phyloP scores from a whole-genome alignment of 139 green algal species.

The Volvox africanus region DNA sequence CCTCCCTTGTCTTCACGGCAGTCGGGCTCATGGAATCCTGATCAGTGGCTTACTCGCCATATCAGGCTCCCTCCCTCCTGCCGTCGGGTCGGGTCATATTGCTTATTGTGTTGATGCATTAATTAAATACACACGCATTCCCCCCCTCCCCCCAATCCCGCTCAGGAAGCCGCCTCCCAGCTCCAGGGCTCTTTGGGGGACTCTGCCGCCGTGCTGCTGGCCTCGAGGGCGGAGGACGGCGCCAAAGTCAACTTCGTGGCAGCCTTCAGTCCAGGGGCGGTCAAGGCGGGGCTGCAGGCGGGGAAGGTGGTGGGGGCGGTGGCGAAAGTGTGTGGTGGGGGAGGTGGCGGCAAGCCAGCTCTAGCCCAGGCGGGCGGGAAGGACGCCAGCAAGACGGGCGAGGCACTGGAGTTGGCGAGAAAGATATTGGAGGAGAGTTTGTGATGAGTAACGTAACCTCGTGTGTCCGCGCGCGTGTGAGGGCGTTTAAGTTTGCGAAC shows the following conservation, averaged over 20 bases:
- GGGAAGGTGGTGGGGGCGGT: constrained; percentile 89
- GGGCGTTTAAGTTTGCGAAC: too few species aligned
- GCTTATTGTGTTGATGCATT: too few species aligned
- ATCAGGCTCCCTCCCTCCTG: too few species aligned
- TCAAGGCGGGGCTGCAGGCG: constrained; percentile 46
- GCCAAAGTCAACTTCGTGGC: constrained; percentile 85
- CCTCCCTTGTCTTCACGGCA: too few species aligned
- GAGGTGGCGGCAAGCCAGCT: constrained; percentile 89
- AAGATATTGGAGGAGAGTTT: constrained; percentile 53
- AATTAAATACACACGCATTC: neutral
- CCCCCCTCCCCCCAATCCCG: too few species aligned
- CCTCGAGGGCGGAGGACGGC: constrained; percentile 42
- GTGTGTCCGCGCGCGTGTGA: too few species aligned
- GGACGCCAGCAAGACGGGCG: constrained; percentile 68
- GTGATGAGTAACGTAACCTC: neutral
- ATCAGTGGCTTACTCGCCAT: too few species aligned
- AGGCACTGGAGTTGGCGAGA: constrained; percentile 66
- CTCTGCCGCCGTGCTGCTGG: constrained; percentile 83
- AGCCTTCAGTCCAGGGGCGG: constrained; percentile 61
- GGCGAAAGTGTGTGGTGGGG: constrained; percentile 92
- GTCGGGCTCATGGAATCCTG: too few species aligned
- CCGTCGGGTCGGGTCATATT: too few species aligned
- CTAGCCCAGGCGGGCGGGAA: constrained; percentile 92
- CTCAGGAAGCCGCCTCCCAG: constrained; percentile 79
- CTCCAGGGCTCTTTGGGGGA: constrained; percentile 78